phyloP scores from a whole-genome alignment of 768 basidiomycete genomes.

The Sporobolomyces roseus region DNA sequence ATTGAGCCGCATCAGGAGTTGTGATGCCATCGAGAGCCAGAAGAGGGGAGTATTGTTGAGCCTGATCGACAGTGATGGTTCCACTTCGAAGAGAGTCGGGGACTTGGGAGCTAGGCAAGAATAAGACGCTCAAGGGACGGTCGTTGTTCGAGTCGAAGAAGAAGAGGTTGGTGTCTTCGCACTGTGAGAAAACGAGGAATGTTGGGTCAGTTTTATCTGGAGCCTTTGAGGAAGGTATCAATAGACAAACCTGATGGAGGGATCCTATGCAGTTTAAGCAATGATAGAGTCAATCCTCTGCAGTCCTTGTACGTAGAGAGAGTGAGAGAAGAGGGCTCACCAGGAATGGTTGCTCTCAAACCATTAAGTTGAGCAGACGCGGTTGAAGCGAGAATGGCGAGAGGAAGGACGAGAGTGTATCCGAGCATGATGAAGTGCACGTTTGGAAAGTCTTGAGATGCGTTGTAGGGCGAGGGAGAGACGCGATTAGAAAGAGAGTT shows the following conservation, averaged over 20 bases:
- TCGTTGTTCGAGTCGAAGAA: conserved; percentile 40
- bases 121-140: conserved; percentile 31
- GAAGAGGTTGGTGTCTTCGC: conserved; percentile 36
- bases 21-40: conserved; percentile 30
- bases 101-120: conserved; percentile 20
- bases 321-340: no score
- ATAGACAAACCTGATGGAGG: no score
- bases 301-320: no score
- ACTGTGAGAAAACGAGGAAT: conserved; percentile 25
- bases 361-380: conserved; percentile 7
- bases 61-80: conserved; percentile 27
- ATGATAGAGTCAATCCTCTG: no score
- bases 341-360: conserved; percentile 17
- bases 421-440: no score
- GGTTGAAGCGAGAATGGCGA: conserved; percentile 11
- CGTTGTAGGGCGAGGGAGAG: no score
- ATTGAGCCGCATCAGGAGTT: conserved; percentile 31
- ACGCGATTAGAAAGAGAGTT: no score
- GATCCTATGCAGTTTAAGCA: no score
- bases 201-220: no score
- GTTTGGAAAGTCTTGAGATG: no score
- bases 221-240: no score
- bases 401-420: background rate
- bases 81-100: conserved; percentile 23
- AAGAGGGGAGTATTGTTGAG: conserved; percentile 29